phyloP scores from a whole-genome alignment of 306 rosid genomes.

The Sicyos baderoa region DNA sequence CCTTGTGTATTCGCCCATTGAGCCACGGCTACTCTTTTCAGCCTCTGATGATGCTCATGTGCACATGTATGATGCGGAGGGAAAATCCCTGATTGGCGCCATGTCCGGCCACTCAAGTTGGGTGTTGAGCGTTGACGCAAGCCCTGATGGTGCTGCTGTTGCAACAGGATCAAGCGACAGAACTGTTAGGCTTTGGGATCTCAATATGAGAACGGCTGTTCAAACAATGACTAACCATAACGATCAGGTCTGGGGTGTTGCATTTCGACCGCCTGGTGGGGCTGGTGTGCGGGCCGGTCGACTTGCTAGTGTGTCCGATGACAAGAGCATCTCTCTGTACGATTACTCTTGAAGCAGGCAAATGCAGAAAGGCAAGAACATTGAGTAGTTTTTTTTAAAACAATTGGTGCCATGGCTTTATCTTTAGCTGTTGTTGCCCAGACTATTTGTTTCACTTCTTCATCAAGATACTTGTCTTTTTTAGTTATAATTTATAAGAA shows the following conservation, averaged over 20 bases:
- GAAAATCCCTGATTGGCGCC: constrained; percentile 59
- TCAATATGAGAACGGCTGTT: constrained; percentile 73
- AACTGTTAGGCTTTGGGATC: constrained; percentile 95
- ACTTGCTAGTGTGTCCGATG: constrained; percentile 94
- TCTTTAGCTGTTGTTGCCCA: background rate
- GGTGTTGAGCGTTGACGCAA: constrained; percentile 83
- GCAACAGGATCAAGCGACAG: constrained; percentile 94
- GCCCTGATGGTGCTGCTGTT: constrained; percentile 78
- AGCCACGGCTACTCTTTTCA: constrained; percentile 69
- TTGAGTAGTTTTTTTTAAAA: constrained; percentile 1
- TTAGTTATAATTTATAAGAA: background rate
- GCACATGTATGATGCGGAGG: constrained; percentile 93
- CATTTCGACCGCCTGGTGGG: constrained; percentile 82
- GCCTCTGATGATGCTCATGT: constrained; percentile 85
- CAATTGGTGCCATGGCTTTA: background rate
- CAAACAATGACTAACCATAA: constrained; percentile 94
- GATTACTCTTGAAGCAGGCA: constrained; percentile 62
- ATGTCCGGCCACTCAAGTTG: constrained; percentile 95
- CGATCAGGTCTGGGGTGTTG: constrained; percentile 96
- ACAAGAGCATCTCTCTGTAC: constrained; percentile 76
- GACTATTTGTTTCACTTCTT: background rate
- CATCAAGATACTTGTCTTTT: background rate
- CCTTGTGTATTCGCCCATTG: constrained; percentile 78
- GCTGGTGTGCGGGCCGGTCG: constrained; percentile 50
- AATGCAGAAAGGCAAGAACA: constrained; percentile 5